A percentile compares a stretch with the other conserved stretches of the same genome.
Conservation (phyloP, 345 rosid species). For the Stellera chamaejasme region DNA sequence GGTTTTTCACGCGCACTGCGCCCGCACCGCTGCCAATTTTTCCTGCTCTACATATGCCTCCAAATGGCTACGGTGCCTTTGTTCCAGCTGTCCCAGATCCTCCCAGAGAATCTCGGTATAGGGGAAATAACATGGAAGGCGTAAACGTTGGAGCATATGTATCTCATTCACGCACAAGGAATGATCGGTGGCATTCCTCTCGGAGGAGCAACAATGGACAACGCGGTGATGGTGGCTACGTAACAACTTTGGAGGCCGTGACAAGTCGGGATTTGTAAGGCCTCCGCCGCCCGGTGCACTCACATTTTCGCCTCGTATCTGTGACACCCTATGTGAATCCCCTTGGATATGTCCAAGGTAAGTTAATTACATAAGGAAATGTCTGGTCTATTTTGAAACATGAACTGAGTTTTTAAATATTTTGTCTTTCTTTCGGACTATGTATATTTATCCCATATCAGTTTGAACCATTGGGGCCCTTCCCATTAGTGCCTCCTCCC, state of each 20-base stretch:
- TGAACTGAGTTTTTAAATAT: conserved; percentile 3
- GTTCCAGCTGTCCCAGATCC: conserved; percentile 26
- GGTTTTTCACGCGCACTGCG: conserved; percentile 22
- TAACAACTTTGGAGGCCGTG: conserved; percentile 31
- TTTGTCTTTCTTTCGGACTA: conserved; percentile 25
- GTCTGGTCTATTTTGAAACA: not conserved
- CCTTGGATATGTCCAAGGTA: conserved; percentile 34
- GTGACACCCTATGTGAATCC: conserved; percentile 28
- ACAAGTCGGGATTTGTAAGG: conserved; percentile 33
- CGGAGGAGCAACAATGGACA: conserved; percentile 44
- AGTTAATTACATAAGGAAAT: conserved; percentile 1
- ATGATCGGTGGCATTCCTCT: conserved; percentile 32
- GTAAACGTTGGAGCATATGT: conserved; percentile 34
- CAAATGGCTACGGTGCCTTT: conserved; percentile 24
- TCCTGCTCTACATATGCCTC: conserved; percentile 23
- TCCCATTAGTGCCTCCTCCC: conserved; percentile 25
- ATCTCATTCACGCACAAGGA: conserved; percentile 26
- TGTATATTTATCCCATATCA: conserved; percentile 24
- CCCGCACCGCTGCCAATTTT: conserved; percentile 41
- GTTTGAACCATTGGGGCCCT: conserved; percentile 35
- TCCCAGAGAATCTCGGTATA: conserved; percentile 27
- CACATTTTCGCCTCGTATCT: conserved; percentile 29
- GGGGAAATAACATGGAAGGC: conserved; percentile 34
- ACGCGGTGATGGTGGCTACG: conserved; percentile 37
- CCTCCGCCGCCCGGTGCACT: conserved; percentile 31